Evolutionary conservation across 129 eudicot species (phyloP), one percentile per base, ranked within the genome.

Genomic region (Ambrosia trifida): DNA sequence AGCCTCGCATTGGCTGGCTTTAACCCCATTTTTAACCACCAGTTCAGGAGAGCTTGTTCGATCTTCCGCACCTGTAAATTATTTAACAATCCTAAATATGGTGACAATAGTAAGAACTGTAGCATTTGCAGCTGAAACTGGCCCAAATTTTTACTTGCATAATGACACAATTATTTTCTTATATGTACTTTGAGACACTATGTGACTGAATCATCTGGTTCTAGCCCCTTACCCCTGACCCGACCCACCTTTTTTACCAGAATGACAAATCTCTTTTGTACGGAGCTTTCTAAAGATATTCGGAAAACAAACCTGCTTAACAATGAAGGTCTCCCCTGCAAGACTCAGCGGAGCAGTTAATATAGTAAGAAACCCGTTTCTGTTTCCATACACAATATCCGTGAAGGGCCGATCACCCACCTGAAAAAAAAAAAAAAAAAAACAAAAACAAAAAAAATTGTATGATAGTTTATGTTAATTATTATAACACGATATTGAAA

Each of bases 321-420:
- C 96, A 63, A 86, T 82, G 72, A 92, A 89, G 44, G 96, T 88
- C 74, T 92, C 98, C 85, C 79, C 91, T 2, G 71, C 82, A 72
- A 72, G 89, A 77, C 91, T 92, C 40, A 92, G 45, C 14, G 98
- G 95, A 9, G 83, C 84, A 13, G 96, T 93, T 69, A 93, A 78
- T 66, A 93, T 80, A 19, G 98, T 93, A 63, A 93, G 87, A 68
- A 89, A 93, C 16, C 96, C 96, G 51, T 93, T 93, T 76, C 89
- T 82, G 72, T 93, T 93, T 80, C 98, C 98, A 72, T 79, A 93
- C 19, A 89, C 98, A 28, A 89, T 77, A 36, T 93, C 98, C 7
- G 98, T 93, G 77, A 93, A 89, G 46, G 91, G 90, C 35, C 98
- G 91, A 82, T 93, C 98, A 78, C 98, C 98, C 71, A 92, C 86